These are phyloP conservation scores for Carpinus viminea DNA, from an alignment of 306 rosid genomes.

Conservation along the genomic window DNA sequence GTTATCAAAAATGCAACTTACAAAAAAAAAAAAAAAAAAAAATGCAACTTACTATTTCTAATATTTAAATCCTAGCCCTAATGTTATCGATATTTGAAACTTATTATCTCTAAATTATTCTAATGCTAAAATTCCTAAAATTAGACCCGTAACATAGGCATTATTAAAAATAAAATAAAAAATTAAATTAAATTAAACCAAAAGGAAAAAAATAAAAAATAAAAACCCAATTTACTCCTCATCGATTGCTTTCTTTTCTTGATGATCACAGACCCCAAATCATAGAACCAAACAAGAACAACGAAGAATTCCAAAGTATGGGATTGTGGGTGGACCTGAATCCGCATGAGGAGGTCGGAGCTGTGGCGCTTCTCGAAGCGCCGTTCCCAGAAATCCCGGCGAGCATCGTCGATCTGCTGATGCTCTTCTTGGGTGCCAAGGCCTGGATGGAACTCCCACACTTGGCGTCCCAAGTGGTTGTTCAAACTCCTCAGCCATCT, in stretches of 20 bases:
- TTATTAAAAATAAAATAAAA: too few species aligned
- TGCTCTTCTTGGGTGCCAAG: conserved; percentile 55
- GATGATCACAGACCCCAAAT: neutral
- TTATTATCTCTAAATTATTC: too few species aligned
- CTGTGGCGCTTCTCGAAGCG: conserved; percentile 69
- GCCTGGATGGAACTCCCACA: conserved; percentile 79
- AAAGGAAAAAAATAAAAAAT: too few species aligned
- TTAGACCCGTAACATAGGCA: too few species aligned
- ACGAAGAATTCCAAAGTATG: neutral
- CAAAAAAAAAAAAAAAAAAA: too few species aligned
- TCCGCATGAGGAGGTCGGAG: conserved; percentile 81
- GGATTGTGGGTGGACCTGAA: conserved; percentile 47
- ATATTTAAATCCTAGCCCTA: too few species aligned
- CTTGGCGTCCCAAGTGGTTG: conserved; percentile 70
- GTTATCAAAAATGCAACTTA: too few species aligned
- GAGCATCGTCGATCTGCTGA: conserved; percentile 46
- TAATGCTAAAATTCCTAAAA: too few species aligned
- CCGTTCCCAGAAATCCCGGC: conserved; percentile 38
- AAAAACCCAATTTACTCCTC: neutral
- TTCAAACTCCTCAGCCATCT: conserved; percentile 66
- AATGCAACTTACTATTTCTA: too few species aligned
- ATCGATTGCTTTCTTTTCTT: neutral
- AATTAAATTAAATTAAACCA: too few species aligned
- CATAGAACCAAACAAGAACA: neutral
- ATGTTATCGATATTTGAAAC: too few species aligned